Conservation (phyloP, 208 protist species). For the Naegleria lovaniensis region DNA sequence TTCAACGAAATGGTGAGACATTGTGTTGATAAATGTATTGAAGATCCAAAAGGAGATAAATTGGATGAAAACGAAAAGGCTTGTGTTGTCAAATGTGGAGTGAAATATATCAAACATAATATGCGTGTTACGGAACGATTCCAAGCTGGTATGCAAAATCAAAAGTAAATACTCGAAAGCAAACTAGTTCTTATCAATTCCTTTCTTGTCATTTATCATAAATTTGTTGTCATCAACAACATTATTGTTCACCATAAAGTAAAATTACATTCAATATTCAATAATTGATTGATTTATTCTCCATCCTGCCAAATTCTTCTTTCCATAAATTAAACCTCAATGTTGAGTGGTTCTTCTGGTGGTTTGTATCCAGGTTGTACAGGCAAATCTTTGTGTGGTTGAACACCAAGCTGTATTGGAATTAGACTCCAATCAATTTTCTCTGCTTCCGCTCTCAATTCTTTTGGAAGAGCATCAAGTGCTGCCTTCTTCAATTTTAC, state of each 20-base stretch:
- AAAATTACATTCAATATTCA: too few relatives aligned
- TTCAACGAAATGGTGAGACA: neutral
- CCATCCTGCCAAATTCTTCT: too few relatives aligned
- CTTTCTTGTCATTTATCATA: too few relatives aligned
- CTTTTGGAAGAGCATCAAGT: neutral
- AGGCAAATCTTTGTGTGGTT: slow-evolving; percentile 6
- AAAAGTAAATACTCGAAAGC: too few relatives aligned
- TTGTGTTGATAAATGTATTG: slow-evolving; percentile 11
- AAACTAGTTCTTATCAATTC: too few relatives aligned
- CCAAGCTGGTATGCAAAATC: neutral
- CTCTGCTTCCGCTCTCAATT: neutral
- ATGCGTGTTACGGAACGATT: neutral
- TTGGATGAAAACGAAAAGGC: neutral
- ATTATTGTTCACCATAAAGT: too few relatives aligned
- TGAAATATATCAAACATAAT: slow-evolving; percentile 5
- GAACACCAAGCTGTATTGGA: neutral
- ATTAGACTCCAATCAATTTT: slow-evolving; percentile 11
- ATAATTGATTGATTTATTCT: too few relatives aligned
- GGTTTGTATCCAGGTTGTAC: neutral
- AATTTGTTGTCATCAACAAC: too few relatives aligned
- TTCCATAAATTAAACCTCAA: neutral
- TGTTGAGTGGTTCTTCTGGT: neutral
- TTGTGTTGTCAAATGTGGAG: neutral
- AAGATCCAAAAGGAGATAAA: slow-evolving; percentile 9
- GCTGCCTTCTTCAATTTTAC: neutral